Conservation (phyloP, 2,329 filamentous ascomycete species). For the Corinectria fuckeliana region DNA sequence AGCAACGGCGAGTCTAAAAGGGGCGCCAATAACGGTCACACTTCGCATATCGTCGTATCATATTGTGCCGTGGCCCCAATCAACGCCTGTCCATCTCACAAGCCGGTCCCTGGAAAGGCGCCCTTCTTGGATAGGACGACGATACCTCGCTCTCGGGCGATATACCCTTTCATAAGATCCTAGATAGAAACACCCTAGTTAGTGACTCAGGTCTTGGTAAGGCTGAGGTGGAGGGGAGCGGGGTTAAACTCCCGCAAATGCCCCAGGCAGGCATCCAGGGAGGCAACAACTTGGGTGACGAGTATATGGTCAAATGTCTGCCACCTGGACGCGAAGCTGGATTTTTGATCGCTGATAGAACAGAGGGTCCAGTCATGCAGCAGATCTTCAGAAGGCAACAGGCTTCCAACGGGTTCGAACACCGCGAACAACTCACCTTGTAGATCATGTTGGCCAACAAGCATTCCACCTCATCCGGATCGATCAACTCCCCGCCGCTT, state of each 20-base stretch:
- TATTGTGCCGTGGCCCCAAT: conserved; percentile 14
- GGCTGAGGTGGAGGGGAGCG: conserved; percentile 31
- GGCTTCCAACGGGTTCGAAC: conserved; percentile 6
- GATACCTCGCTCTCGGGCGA: conserved; percentile 85
- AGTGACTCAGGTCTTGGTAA: conserved; percentile 44
- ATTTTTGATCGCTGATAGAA: background rate
- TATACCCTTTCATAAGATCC: conserved; percentile 98
- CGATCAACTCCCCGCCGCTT: conserved; percentile 69
- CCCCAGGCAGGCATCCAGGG: conserved; percentile 30
- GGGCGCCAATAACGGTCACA: conserved; percentile 13
- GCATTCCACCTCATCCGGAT: conserved; percentile 94
- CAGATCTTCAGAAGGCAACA: conserved; percentile 12
- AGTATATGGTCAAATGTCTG: conserved; percentile 37
- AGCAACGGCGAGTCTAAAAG: conserved; percentile 15
- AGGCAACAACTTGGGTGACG: conserved; percentile 34
- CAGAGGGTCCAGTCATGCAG: background rate
- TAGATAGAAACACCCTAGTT: conserved; percentile 47
- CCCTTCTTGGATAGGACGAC: conserved; percentile 93
- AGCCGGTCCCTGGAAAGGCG: conserved; percentile 90
- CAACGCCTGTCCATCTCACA: conserved; percentile 45
- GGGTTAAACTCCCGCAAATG: conserved; percentile 25
- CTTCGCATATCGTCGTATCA: conserved; percentile 21
- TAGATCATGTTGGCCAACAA: conserved; percentile 96
- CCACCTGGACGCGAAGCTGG: conserved; percentile 21
- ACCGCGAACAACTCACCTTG: conserved; percentile 68